phyloP scores from a whole-genome alignment of 192 early-diverging fungal species.

The Entophlyctis helioformis region DNA sequence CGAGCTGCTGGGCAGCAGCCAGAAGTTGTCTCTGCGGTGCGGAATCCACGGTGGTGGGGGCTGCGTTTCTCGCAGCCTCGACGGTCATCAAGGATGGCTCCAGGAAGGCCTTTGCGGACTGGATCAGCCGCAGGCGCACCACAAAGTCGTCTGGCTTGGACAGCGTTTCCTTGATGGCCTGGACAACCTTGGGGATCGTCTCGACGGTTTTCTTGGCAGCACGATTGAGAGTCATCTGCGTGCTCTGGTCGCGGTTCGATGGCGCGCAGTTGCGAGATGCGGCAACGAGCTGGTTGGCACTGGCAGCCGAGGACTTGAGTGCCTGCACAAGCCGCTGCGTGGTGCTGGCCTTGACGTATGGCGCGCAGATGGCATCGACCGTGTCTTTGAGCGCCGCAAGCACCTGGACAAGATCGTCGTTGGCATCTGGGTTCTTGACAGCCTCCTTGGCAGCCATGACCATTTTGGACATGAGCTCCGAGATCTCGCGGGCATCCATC shows the following conservation, averaged over 20 bases:
- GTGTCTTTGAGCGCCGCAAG: slow-evolving; percentile 10
- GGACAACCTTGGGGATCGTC: slow-evolving; percentile 14
- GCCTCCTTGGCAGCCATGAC: slow-evolving; percentile 34
- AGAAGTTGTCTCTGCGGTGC: slow-evolving; percentile 21
- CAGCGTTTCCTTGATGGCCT: slow-evolving; percentile 13
- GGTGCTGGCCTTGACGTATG: slow-evolving; percentile 9
- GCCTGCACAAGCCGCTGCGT: slow-evolving; percentile 21
- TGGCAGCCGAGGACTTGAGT: slow-evolving; percentile 24
- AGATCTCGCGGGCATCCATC: slow-evolving; percentile 19
- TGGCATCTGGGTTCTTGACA: slow-evolving; percentile 12
- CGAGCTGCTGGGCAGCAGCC: slow-evolving; percentile 15
- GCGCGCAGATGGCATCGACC: slow-evolving; percentile 1
- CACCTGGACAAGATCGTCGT: slow-evolving; percentile 1
- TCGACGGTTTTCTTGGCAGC: slow-evolving; percentile 26
- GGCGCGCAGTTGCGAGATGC: slow-evolving; percentile 21
- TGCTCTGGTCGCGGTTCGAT: slow-evolving; percentile 39
- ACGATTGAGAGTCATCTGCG: slow-evolving; percentile 36
- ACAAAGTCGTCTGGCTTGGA: slow-evolving; percentile 22
- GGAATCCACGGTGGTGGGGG: slow-evolving; percentile 28
- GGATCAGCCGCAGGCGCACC: slow-evolving; percentile 26
- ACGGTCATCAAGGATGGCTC: slow-evolving; percentile 17
- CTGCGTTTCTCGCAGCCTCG: slow-evolving; percentile 23
- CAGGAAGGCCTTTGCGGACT: slow-evolving; percentile 33
- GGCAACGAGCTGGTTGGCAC: slow-evolving; percentile 32
- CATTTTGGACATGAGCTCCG: slow-evolving; percentile 31